Conservation (phyloP, 192 early-diverging fungal genomes). For the Coemansia sp. region DNA sequence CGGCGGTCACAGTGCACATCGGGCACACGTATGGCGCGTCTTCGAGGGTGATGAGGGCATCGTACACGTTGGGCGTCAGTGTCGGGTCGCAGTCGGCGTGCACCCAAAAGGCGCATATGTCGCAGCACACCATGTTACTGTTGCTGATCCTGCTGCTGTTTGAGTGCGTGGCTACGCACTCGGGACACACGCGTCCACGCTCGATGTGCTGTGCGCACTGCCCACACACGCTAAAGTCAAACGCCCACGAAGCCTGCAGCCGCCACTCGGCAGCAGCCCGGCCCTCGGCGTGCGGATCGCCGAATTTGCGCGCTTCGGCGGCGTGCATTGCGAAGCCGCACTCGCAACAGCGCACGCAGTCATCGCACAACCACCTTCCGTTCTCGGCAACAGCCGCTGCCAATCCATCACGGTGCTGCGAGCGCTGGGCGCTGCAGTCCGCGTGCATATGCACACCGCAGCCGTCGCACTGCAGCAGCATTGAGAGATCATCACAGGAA, state of each 20-base stretch:
- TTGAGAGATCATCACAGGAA: neutral
- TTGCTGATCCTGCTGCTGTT: conserved; percentile 50
- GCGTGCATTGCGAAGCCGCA: conserved; percentile 34
- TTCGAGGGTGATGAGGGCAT: conserved; percentile 56
- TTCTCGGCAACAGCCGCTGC: conserved; percentile 10
- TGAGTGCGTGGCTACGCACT: conserved; percentile 57
- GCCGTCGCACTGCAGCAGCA: conserved; percentile 32
- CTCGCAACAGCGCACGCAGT: conserved; percentile 39
- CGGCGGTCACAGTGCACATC: conserved; percentile 20
- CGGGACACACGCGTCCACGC: conserved; percentile 57
- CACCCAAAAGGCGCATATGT: conserved; percentile 60
- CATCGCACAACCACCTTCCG: conserved; percentile 46
- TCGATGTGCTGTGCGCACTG: conserved; percentile 53
- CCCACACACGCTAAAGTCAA: conserved; percentile 56
- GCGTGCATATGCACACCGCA: conserved; percentile 33
- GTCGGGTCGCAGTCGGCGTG: conserved; percentile 58
- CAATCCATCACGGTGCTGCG: conserved; percentile 11
- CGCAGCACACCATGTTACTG: conserved; percentile 64
- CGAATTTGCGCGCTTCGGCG: neutral
- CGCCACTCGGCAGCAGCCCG: conserved; percentile 1
- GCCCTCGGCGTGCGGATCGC: too few relatives aligned
- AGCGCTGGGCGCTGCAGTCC: conserved; percentile 34
- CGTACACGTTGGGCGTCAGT: conserved; percentile 56
- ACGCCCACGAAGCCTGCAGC: conserved; percentile 38
- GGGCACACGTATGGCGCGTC: conserved; percentile 63